Evolutionary conservation across 2,329 filamentous ascomycete genomes (phyloP), one percentile per base, ranked within the genome.

Genomic region (Botrytis medusae): DNA sequence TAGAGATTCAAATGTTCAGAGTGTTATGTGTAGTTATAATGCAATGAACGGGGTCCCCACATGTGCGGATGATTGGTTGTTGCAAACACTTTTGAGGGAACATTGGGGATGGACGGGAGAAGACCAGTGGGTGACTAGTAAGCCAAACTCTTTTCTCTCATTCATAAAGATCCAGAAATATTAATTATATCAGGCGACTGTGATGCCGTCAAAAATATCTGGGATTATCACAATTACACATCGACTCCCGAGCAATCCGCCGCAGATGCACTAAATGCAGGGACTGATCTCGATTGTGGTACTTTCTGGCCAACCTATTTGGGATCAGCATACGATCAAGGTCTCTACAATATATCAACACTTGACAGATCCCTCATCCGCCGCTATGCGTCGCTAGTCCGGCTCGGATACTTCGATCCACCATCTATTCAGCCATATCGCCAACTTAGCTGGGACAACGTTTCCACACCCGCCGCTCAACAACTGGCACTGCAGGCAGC

Each of bases 11-110:
- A 84, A 86, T 63, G 87, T 87, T 5, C 84, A 85, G 25, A 90
- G 89, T 48, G 83, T 90, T 75, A 90, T 90, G 88, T 90, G 88
- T 77, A 86, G 85, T 0, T 90, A 90, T 79, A 90, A 92, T 75
- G 83, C 89, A 0, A 84, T 93, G 59, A 91, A 93, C 73, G 91
- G 91, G 0, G 85, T 89, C 0, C 90, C 91, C 0, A 86, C 89
- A 4, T 93, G 91, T 76, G 88, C 89, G 0, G 87, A 88, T 76
- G 83, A 84, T 0, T 93, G 89, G 76, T 84, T 93, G 1, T 83
- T 92, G 51, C 84, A 90, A 75, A 87, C 87, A 0, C 83, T 93
- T 22, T 84, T 93, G 4, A 85, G 91, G 2, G 86, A 91, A 62
- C 87, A 89, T 77, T 93, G 90, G 88, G 85, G 84, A 61, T 93